Evolutionary conservation across 129 eudicot genomes (phyloP).

Genomic region (Rutidosis leptorrhynchoides): DNA sequence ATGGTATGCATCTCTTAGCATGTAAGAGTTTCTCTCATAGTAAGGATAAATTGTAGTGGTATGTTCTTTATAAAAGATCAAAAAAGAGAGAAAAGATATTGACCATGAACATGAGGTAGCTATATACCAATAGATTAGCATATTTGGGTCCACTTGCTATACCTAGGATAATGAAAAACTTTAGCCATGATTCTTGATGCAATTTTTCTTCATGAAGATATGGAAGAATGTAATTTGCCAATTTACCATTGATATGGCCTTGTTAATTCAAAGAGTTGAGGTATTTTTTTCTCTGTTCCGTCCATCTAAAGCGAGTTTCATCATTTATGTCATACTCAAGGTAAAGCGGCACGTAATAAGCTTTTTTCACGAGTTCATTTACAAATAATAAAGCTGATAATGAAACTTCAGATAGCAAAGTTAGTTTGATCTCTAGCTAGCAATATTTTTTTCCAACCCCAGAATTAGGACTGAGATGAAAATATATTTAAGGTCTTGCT

Average conservation of each 20-base stretch:
- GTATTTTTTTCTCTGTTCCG: constrained; percentile 5
- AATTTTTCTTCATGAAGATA: constrained; percentile 15
- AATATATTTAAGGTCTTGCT: constrained; percentile 4
- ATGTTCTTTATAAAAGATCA: constrained; percentile 23
- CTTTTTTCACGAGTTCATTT: constrained; percentile 26
- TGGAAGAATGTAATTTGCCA: not conserved
- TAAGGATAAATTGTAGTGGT: constrained; percentile 24
- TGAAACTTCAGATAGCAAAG: constrained; percentile 17
- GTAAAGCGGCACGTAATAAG: too few relatives aligned
- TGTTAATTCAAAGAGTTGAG: constrained; percentile 8
- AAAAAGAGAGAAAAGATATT: constrained; percentile 20
- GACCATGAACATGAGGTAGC: constrained; percentile 25
- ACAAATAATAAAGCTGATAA: constrained; percentile 27
- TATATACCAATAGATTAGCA: constrained; percentile 13
- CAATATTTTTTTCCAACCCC: constrained; percentile 9
- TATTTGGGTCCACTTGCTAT: constrained; percentile 32
- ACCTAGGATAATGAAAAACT: constrained; percentile 10
- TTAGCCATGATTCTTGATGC: too few relatives aligned
- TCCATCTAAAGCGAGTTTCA: constrained; percentile 24
- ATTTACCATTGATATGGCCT: not conserved
- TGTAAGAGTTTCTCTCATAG: constrained; percentile 24
- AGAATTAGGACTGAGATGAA: not conserved
- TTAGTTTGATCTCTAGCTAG: constrained; percentile 24
- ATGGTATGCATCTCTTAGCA: constrained; percentile 31
- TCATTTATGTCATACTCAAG: constrained; percentile 26